A percentile compares a stretch with the other conserved stretches of the same genome.
These are phyloP conservation scores for Acacia confusa DNA, from an alignment of 306 rosid genomes.

Conservation along the genomic window DNA sequence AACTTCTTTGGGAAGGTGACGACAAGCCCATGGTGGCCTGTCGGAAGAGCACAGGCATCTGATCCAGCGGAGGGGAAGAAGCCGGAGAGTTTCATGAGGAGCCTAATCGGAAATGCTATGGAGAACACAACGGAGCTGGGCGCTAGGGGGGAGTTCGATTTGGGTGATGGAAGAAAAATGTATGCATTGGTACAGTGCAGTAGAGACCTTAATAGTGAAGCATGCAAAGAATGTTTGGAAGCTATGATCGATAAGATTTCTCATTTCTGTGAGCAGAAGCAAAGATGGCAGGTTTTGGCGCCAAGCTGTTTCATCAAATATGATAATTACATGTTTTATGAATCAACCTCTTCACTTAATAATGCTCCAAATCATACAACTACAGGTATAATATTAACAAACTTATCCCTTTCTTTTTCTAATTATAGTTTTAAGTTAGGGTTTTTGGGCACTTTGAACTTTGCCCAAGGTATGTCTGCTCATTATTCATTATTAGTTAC, in stretches of 20 bases:
- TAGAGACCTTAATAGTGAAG: not conserved
- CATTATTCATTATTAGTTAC: too few species aligned
- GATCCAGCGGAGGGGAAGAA: not conserved
- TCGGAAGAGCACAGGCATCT: fast-evolving
- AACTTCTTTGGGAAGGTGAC: not conserved
- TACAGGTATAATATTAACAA: not conserved
- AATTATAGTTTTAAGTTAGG: too few species aligned
- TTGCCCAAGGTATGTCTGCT: too few species aligned
- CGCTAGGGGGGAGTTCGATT: not conserved
- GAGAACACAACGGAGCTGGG: not conserved
- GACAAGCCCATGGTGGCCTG: not conserved
- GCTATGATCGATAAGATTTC: not conserved
- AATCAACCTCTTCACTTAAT: not conserved
- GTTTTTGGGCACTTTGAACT: too few species aligned
- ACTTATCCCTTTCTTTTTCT: not conserved
- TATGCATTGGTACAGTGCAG: not conserved
- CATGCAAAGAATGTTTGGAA: not conserved
- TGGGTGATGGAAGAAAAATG: not conserved
- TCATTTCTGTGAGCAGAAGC: not conserved
- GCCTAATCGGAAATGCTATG: not conserved
- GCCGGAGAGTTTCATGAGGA: not conserved
- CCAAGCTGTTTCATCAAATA: not conserved
- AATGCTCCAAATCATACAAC: not conserved
- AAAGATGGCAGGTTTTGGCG: not conserved
- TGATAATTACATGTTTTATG: not conserved